Base-by-base conservation (phyloP, 306 rosid genomes). In the Trichosanthes truncata region DNA sequence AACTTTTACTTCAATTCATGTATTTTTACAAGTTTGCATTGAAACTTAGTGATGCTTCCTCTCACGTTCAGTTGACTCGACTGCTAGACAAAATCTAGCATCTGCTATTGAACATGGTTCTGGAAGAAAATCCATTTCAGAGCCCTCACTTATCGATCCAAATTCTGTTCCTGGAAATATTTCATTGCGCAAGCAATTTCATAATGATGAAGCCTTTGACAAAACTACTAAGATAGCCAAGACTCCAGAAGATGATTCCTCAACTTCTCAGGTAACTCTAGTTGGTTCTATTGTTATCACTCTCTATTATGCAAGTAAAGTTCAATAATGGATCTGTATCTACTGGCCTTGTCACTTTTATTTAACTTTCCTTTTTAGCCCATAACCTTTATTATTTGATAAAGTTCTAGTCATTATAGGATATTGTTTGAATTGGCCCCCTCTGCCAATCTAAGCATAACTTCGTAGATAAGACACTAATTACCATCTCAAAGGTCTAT, bases 41-140 rank as follows among this genome's bases (percentile, higher is more conserved):
- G 85, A 87, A 90, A 81, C 88, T 88, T 76, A 84, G 82, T 79
- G 84, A 84, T 71, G 88, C 77, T 79, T 86, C 90, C 86, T 89
- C 89, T 67, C 92, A 88, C 74, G 84, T 65, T 89, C 91, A 45
- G 85, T 84, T 82, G 92, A 91, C 81, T 84, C 93, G 6, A 89
- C 84, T 80, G 87, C 85, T 77, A 84, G 91, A 86, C 91, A 88
- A 89, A 92, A 90, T 89, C 83, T 90, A 79, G 94, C 91, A 67
- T 89, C 98, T 59, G 90, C 88, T 78, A 85, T 87, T 74, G 97
- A 90, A 53, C 86, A 90, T 83, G 93, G 98, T 78, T 94, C 96
- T 68, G 98, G 97, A 80, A 87, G 98, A 86, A 90, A 87, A 85
- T 94, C 98, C 77, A 82, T 92, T 80, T 94, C 98, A 4, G 96